Evolutionary conservation across 257 asterid genomes (phyloP).

Genomic region (Salvia hispanica): DNA sequence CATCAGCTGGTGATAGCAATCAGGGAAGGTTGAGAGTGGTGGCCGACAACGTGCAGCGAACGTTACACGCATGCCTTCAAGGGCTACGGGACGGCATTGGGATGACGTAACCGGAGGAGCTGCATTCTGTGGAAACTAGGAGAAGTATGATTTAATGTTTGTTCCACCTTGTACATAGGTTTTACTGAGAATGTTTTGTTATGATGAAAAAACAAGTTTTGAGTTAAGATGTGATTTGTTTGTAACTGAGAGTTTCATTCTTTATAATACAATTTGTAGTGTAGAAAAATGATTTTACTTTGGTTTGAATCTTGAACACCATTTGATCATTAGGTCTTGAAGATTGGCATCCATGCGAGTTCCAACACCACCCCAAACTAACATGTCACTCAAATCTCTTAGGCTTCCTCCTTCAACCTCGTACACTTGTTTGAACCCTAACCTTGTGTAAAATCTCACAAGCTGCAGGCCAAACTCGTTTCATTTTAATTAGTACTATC

Average conservation of each 20-base stretch:
- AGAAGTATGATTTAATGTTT: constrained; percentile 29
- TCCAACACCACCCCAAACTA: constrained; percentile 97
- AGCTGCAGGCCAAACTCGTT: constrained; percentile 49
- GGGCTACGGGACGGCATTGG: constrained; percentile 78
- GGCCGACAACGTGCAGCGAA: constrained; percentile 90
- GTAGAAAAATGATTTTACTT: too few species aligned
- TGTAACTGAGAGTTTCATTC: too few species aligned
- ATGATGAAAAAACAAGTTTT: background rate
- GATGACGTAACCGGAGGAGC: constrained; percentile 24
- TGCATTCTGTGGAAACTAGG: constrained; percentile 19
- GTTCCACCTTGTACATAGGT: constrained; percentile 23
- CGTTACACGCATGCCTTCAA: constrained; percentile 75
- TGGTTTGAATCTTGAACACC: constrained; percentile 81
- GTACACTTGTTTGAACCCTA: constrained; percentile 69
- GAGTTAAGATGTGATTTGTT: background rate
- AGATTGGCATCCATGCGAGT: constrained; percentile 85
- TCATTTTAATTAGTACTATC: too few species aligned
- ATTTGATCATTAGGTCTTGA: constrained; percentile 67
- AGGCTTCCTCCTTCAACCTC: constrained; percentile 76
- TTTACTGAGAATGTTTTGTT: background rate
- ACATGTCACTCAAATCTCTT: constrained; percentile 70
- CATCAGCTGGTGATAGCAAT: constrained; percentile 65
- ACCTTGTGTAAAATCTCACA: constrained; percentile 75
- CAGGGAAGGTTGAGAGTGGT: constrained; percentile 87
- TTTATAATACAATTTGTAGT: too few species aligned